These are phyloP conservation scores for Phytophthora tentaculata DNA, from an alignment of 352 stramenopile genomes.

Conservation along the genomic window DNA sequence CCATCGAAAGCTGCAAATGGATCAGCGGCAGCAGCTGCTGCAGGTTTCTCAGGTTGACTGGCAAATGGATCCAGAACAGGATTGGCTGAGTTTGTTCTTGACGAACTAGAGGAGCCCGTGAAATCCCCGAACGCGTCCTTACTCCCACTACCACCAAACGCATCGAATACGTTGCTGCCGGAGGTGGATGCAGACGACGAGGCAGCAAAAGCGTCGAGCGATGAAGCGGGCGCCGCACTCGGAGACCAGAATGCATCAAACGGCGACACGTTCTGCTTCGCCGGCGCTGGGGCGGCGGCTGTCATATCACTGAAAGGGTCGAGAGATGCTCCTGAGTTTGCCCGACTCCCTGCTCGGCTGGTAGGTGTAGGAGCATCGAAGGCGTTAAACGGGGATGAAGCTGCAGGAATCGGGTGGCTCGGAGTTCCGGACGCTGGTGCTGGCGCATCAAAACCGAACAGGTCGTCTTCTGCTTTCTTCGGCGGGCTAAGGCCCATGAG, in stretches of 20 bases:
- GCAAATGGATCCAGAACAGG: slow-evolving; percentile 42
- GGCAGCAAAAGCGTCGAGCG: slow-evolving; percentile 48
- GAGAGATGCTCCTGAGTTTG: slow-evolving; percentile 34
- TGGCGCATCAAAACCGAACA: slow-evolving; percentile 63
- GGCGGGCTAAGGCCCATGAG: slow-evolving; percentile 72
- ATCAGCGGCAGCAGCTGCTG: slow-evolving; percentile 33
- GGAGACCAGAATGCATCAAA: slow-evolving; percentile 53
- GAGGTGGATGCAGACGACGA: slow-evolving; percentile 25
- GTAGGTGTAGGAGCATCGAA: slow-evolving; percentile 41
- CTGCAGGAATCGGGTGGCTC: slow-evolving; percentile 16
- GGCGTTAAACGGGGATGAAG: slow-evolving; percentile 49
- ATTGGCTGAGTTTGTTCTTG: slow-evolving; percentile 38
- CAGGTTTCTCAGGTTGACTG: slow-evolving; percentile 21
- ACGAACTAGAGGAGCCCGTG: slow-evolving; percentile 32
- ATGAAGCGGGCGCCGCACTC: slow-evolving; percentile 15
- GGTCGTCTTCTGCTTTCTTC: slow-evolving; percentile 52
- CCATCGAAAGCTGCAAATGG: slow-evolving; percentile 75
- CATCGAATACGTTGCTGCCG: slow-evolving; percentile 41
- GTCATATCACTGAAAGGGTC: slow-evolving; percentile 46
- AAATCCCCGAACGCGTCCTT: slow-evolving; percentile 43
- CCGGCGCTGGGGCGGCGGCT: slow-evolving; percentile 22
- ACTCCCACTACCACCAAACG: slow-evolving; percentile 48
- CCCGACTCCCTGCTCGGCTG: slow-evolving; percentile 22
- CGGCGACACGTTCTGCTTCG: slow-evolving; percentile 32
- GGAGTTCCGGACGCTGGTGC: slow-evolving; percentile 22